Base-by-base conservation (phyloP, 1,284 basidiomycete species). In the Marasmius fiardii region DNA sequence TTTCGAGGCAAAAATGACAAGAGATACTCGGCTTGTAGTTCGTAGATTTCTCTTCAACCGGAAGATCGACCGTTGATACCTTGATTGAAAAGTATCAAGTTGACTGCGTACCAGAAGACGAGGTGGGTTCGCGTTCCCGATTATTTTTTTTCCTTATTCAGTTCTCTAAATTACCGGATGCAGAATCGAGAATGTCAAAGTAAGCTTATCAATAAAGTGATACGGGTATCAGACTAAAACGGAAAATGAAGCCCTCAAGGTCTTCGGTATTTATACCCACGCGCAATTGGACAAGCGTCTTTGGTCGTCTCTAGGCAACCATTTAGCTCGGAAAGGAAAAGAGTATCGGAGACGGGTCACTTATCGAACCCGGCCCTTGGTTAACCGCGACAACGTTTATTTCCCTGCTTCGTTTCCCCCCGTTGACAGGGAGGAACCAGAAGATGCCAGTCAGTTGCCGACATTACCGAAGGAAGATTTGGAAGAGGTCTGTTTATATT, bases 1-100 rank as follows among this genome's bases (percentile, higher is more conserved):
- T 10, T 88, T 77, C 53, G 85, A 87, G 63, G 86, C 86, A 0
- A 87, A 86, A 64, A 82, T 88, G 79, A 84, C 82, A 1, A 60
- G 76, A 0, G 83, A 87, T 63, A 68, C 75, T 21, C 74, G 86
- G 4, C 69, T 88, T 2, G 75, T 88, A 18, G 85, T 88, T 63
- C 20, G 80, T 68, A 12, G 14, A 31, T 33, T 20, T 16, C 12
- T 16, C 31, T 10, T 1, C 12, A 26, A 23, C 24, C 21, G 34
- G 24, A 33, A 16, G 23, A 43, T 43, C 44, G 20, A 33, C n/a
- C n/a, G n/a, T 37, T n/a, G 33, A 21, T 41, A 14, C 24, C 35
- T 2, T 61, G 43, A 45, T 43, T 23, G 12, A 43, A 10, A 52
- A 88, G 85, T 88, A 88, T 64, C 83, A 85, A 68, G 68, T 88